Evolutionary conservation across 192 early-diverging fungal genomes (phyloP), one percentile per base, ranked within the genome.

Genomic region (Linnemannia hyalina): DNA sequence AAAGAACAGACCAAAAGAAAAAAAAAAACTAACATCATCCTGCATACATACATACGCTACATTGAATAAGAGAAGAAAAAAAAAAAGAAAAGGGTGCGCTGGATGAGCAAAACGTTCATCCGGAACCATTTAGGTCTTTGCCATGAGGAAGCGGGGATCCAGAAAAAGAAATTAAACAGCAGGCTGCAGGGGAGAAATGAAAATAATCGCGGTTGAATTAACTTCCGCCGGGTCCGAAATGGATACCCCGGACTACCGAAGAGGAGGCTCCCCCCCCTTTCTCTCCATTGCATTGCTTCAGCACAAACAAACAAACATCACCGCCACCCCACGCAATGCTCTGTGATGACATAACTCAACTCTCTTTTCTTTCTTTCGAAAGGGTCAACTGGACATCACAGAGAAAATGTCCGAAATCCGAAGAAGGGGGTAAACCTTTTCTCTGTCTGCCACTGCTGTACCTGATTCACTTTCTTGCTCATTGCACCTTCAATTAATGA

Each of bases 161-260:
- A 16, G 18, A 52, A 52, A 3, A 22, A 52, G 49, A 52, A 52
- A 52, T 52, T 52, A 52, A 52, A 18, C 22, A 52, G 35, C 35
- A 35, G 35, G 35, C 35, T 35, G 47, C 15, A 44, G 13, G 13
- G 47, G 47, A 49, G 16, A 49, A 49, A 49, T 49, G 0, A 35
- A 52, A 5, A 52, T 22, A 20, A 20, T 52, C 60, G 29, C 60
- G 60, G 60, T 29, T 65, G 60, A 65, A 65, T 65, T 32, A 65
- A 65, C 60, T 32, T 65, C 60, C 60, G 60, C 3, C 11, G 60
- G 29, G 26, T 65, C 60, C 60, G 9, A 26, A 65, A 65, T 65
- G 60, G 60, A 65, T 65, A 65, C 60, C 55, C 60, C 60, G 60
- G 60, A 26, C 26, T 29, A 32, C 60, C 60, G 60, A 65, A 13